phyloP scores from a whole-genome alignment of 306 rosid genomes.

The Prunus dulcis region DNA sequence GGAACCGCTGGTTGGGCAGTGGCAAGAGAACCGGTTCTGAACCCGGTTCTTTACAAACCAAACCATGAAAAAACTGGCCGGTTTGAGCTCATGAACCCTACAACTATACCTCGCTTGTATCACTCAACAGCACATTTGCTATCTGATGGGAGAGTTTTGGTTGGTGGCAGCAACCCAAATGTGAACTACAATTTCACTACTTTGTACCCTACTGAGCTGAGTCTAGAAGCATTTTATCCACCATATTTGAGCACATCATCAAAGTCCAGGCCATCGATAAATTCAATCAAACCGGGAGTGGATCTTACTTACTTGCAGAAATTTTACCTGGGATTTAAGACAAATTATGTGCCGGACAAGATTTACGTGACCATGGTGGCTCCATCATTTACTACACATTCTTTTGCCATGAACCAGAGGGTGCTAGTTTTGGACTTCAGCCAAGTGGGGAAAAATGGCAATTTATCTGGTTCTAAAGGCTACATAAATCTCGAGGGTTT shows the following conservation, averaged over 20 bases:
- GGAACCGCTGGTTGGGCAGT: conserved; percentile 37
- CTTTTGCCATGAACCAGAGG: conserved; percentile 67
- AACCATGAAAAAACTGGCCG: background rate
- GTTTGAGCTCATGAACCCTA: conserved; percentile 26
- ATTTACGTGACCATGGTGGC: conserved; percentile 36
- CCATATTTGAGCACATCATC: conserved; percentile 16
- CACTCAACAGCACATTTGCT: conserved; percentile 34
- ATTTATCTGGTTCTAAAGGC: background rate
- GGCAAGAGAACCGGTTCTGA: conserved; percentile 25
- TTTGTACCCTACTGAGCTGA: conserved; percentile 31
- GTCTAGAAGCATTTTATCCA: conserved; percentile 28
- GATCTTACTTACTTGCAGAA: conserved; percentile 10
- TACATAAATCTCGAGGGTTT: conserved; percentile 10
- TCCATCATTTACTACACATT: conserved; percentile 77
- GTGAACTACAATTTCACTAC: conserved; percentile 33
- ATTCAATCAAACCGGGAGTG: conserved; percentile 9
- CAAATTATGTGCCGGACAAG: background rate
- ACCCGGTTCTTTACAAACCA: conserved; percentile 27
- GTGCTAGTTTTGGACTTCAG: conserved; percentile 35
- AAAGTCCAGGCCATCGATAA: conserved; percentile 21
- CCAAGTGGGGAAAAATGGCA: background rate
- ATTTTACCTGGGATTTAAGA: conserved; percentile 10
- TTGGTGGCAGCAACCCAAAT: conserved; percentile 39
- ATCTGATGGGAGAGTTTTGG: conserved; percentile 31
- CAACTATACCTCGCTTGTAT: conserved; percentile 25